Conservation (phyloP, 352 stramenopile genomes). For the Globisporangium cystogenes region DNA sequence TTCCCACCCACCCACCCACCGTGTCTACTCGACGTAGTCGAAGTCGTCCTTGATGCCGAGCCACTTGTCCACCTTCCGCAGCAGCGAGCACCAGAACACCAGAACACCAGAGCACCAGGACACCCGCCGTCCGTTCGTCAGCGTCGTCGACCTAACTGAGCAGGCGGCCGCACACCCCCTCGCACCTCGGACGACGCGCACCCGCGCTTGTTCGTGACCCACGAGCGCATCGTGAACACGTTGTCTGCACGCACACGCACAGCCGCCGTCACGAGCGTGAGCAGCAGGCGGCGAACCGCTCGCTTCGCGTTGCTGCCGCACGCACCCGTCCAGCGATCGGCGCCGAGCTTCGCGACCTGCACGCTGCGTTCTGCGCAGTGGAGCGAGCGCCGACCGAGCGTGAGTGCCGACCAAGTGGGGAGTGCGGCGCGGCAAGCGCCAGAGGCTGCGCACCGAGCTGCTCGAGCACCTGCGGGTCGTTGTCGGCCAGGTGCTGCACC, state of each 20-base stretch:
- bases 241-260: slow-evolving; percentile 43
- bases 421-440: too few relatives aligned
- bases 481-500: slow-evolving; percentile 64
- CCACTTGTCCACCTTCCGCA: slow-evolving; percentile 75
- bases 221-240: slow-evolving; percentile 75
- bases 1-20: too few relatives aligned
- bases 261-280: background rate
- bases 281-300: background rate
- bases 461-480: slow-evolving; percentile 61
- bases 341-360: slow-evolving; percentile 58
- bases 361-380: slow-evolving; percentile 41
- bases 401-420: too few relatives aligned
- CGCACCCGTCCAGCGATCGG: slow-evolving; percentile 72
- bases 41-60: slow-evolving; percentile 84
- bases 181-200: slow-evolving; percentile 52
- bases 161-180: background rate
- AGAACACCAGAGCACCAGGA: too few relatives aligned
- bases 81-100: too few relatives aligned
- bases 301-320: background rate
- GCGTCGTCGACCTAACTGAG: too few relatives aligned
- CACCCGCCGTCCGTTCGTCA: background rate
- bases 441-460: slow-evolving; percentile 32
- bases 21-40: slow-evolving; percentile 62
- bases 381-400: too few relatives aligned
- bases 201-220: slow-evolving; percentile 74